These are phyloP conservation scores for Wickerhamomyces mucosus DNA, from an alignment of 805 yeast genomes.

Conservation along the genomic window DNA sequence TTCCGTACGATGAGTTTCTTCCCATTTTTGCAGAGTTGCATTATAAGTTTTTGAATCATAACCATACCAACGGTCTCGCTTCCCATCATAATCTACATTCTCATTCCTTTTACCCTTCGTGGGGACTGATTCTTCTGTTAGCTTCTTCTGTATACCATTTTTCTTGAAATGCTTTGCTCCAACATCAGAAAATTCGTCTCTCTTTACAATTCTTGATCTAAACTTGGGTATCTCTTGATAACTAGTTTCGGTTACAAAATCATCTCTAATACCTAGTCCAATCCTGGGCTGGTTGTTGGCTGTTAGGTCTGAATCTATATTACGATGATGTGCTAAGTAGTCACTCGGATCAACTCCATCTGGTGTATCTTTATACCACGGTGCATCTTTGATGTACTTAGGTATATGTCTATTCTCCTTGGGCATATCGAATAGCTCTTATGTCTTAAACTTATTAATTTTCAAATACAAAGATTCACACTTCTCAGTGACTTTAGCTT, in stretches of 20 bases:
- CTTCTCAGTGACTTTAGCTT: too few species aligned
- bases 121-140: conserved; percentile 6
- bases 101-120: conserved; percentile 13
- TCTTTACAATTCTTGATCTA: conserved; percentile 11
- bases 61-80: conserved; percentile 45
- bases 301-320: conserved; percentile 13
- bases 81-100: conserved; percentile 21
- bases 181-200: conserved; percentile 46
- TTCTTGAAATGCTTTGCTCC: conserved; percentile 38
- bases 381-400: conserved; percentile 28
- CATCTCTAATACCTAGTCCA: conserved; percentile 51
- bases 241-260: conserved; percentile 20
- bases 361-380: conserved; percentile 27
- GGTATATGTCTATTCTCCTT: conserved; percentile 29
- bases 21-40: conserved; percentile 38
- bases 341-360: conserved; percentile 23
- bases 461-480: too few species aligned
- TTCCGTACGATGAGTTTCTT: conserved; percentile 22
- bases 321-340: conserved; percentile 49
- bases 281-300: conserved; percentile 38
- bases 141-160: conserved; percentile 47
- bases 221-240: neutral
- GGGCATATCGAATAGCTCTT: conserved; percentile 4
- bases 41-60: conserved; percentile 57
- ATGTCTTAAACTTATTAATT: too few species aligned